These are phyloP conservation scores for Orbilia javanica DNA, from an alignment of 2,329 filamentous ascomycete genomes.

Conservation along the genomic window DNA sequence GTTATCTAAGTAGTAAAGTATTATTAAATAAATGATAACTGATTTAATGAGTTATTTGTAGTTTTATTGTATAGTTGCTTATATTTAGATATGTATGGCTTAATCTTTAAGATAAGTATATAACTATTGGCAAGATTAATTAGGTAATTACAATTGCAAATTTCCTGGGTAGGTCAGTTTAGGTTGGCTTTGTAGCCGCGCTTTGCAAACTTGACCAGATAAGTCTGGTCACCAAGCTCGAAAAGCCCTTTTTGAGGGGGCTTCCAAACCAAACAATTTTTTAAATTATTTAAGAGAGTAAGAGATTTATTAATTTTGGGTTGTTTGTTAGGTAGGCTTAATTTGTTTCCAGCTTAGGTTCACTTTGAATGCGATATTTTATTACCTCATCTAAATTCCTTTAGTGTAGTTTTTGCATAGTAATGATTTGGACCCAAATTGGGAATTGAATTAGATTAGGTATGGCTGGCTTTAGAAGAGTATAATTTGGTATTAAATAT, in stretches of 20 bases:
- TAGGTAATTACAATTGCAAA: not conserved
- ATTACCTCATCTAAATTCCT: constrained; percentile 63
- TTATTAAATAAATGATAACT: constrained; percentile 27
- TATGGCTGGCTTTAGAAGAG: not conserved
- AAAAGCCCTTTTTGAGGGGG: not conserved
- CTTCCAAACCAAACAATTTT: not conserved
- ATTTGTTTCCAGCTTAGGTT: not conserved
- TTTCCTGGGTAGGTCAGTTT: not conserved
- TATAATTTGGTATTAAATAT: not conserved
- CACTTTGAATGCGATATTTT: not conserved
- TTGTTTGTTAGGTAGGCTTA: not conserved
- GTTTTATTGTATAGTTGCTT: constrained; percentile 9
- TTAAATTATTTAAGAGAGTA: not conserved
- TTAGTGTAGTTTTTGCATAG: constrained; percentile 68
- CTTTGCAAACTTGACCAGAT: constrained; percentile 62
- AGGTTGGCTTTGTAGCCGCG: constrained; percentile 67
- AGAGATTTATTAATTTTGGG: not conserved
- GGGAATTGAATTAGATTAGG: not conserved
- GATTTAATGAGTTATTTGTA: constrained; percentile 3
- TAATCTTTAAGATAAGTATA: constrained; percentile 48
- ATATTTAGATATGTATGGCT: constrained; percentile 17
- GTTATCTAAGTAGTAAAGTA: not conserved
- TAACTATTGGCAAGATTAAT: not conserved
- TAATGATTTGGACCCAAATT: constrained; percentile 53
- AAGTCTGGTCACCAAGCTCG: not conserved